phyloP scores from a whole-genome alignment of 2,329 filamentous ascomycete genomes.

The Bipolaris oryzae region DNA sequence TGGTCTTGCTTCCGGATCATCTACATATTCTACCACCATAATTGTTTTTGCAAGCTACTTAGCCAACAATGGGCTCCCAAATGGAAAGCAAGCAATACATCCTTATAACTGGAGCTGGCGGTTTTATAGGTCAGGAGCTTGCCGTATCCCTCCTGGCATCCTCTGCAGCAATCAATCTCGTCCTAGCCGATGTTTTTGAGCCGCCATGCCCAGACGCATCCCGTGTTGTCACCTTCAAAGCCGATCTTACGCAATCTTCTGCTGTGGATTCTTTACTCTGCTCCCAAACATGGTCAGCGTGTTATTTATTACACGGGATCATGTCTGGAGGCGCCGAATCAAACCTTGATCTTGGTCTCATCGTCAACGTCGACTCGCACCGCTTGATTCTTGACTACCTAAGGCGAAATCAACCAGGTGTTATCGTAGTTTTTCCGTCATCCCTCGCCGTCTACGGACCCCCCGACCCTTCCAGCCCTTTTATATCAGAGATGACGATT shows the following conservation, averaged over 20 bases:
- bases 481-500: neutral
- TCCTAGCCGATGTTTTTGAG: neutral
- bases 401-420: neutral
- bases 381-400: neutral
- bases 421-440: neutral
- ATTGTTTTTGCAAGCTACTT: too few relatives aligned
- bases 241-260: too few relatives aligned
- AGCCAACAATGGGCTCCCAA: too few relatives aligned
- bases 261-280: neutral
- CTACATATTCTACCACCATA: too few relatives aligned
- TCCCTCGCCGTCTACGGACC: constrained; percentile 38
- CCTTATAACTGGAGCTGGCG: neutral
- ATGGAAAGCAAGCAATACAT: neutral
- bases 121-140: neutral
- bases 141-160: neutral
- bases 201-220: neutral
- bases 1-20: too few relatives aligned
- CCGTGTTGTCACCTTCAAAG: too few relatives aligned
- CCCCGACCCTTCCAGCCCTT: constrained; percentile 55
- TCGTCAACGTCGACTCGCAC: neutral
- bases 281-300: neutral
- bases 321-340: neutral
- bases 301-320: neutral
- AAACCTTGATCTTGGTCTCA: neutral
- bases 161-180: neutral